Percentiles rank a stretch among this genome's conserved stretches.
phyloP scores from a whole-genome alignment of 2,329 filamentous ascomycete species.

The Xylaria sp. region DNA sequence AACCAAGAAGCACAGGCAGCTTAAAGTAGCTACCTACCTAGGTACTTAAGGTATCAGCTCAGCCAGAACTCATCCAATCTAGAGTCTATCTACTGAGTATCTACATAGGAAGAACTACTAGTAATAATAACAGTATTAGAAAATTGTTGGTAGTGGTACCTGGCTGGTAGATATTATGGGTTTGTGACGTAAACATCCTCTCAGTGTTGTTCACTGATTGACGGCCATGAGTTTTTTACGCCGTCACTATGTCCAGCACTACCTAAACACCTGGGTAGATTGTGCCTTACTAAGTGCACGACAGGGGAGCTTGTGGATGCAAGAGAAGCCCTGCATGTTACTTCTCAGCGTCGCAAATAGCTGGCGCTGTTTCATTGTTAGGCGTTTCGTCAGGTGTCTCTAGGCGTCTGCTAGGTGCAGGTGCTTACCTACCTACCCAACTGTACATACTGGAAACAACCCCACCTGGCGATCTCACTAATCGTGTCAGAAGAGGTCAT shows the following conservation, averaged over 20 bases:
- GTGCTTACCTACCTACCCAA: not conserved
- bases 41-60: not conserved
- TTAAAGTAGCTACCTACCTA: not conserved
- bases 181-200: conserved; percentile 23
- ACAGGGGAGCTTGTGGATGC: conserved; percentile 3
- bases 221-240: conserved; percentile 5
- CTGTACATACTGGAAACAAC: not conserved
- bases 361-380: too few relatives aligned
- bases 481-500: conserved; percentile 29
- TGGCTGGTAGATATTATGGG: conserved; percentile 3
- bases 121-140: not conserved
- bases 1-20: not conserved
- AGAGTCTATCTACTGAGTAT: not conserved
- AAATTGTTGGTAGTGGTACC: not conserved
- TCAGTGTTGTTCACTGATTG: conserved; percentile 10
- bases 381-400: too few relatives aligned
- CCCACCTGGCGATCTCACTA: conserved; percentile 39
- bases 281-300: conserved; percentile 13
- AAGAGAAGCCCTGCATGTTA: not conserved
- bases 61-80: not conserved
- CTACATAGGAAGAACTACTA: too few relatives aligned
- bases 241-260: not conserved
- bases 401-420: not conserved
- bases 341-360: not conserved
- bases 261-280: not conserved